These are phyloP conservation scores for Fomitopsis serialis DNA, from an alignment of 768 basidiomycete species.

Conservation along the genomic window DNA sequence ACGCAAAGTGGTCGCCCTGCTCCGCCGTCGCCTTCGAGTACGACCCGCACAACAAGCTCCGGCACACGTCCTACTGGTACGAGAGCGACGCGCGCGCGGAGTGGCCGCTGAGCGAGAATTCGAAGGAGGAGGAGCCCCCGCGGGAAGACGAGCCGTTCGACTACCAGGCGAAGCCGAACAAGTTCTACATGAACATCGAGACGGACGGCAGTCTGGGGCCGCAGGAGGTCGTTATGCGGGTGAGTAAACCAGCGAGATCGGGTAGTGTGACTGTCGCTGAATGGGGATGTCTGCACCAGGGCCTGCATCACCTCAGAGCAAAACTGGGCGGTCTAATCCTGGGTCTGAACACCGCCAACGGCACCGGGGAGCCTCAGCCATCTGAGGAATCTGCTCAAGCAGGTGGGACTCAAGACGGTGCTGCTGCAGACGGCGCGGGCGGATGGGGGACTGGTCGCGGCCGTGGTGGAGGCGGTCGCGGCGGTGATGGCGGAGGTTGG, in stretches of 20 bases:
- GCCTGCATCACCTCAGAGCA: conserved; percentile 70
- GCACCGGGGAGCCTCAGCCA: not conserved
- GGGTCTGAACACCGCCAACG: conserved; percentile 45
- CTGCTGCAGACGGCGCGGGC: conserved; percentile 13
- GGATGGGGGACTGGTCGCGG: conserved; percentile 14
- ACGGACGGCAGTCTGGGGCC: conserved; percentile 87
- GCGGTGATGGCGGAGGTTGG: conserved; percentile 23
- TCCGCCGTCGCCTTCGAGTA: conserved; percentile 96
- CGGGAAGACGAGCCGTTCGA: conserved; percentile 84
- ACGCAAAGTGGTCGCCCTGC: conserved; percentile 98
- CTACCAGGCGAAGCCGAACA: conserved; percentile 79
- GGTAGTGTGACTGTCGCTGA: no score
- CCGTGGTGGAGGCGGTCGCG: conserved; percentile 2
- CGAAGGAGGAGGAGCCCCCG: conserved; percentile 74
- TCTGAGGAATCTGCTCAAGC: not conserved
- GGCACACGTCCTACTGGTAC: conserved; percentile 94
- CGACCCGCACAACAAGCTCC: conserved; percentile 94
- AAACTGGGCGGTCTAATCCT: conserved; percentile 79
- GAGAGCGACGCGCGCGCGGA: conserved; percentile 77
- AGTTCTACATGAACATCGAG: conserved; percentile 94
- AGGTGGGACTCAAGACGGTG: conserved; percentile 9
- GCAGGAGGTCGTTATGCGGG: conserved; percentile 87
- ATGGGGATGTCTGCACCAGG: conserved; percentile 44
- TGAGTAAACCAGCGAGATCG: conserved; percentile 26
- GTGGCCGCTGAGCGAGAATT: conserved; percentile 91